Evolutionary conservation across 2,329 filamentous ascomycete species (phyloP).

Genomic region (Sporothrix euskadiensis): DNA sequence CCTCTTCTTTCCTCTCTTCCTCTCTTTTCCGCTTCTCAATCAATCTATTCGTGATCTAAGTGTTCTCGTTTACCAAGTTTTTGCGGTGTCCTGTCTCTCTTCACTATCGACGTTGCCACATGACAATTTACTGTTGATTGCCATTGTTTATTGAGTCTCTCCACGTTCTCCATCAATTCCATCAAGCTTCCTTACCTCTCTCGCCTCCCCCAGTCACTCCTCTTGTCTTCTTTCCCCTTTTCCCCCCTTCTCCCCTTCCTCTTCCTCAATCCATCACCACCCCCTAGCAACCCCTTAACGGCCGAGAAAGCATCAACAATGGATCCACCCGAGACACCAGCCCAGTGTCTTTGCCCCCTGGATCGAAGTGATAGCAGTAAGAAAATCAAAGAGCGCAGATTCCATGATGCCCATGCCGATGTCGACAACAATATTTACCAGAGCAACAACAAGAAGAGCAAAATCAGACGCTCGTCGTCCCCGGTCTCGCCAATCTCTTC

Average conservation of each 20-base stretch:
- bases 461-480: not conserved
- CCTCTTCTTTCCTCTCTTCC: not conserved
- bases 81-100: not conserved
- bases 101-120: not conserved
- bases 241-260: not conserved
- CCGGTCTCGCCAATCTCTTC: not conserved
- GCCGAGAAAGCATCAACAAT: conserved; percentile 21
- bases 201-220: conserved; percentile 1
- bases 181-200: not conserved
- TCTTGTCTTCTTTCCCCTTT: not conserved
- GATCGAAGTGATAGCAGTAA: not conserved
- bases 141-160: not conserved
- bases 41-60: not conserved
- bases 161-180: not conserved
- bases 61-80: not conserved
- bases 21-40: not conserved
- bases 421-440: not conserved
- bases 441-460: not conserved
- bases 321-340: conserved; percentile 29
- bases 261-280: not conserved
- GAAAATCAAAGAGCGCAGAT: conserved; percentile 10
- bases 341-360: conserved; percentile 30
- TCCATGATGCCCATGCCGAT: not conserved
- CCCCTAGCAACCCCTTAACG: not conserved
- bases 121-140: not conserved